Conservation (phyloP, 441 rosid genomes). For the Flueggea neowawraea region DNA sequence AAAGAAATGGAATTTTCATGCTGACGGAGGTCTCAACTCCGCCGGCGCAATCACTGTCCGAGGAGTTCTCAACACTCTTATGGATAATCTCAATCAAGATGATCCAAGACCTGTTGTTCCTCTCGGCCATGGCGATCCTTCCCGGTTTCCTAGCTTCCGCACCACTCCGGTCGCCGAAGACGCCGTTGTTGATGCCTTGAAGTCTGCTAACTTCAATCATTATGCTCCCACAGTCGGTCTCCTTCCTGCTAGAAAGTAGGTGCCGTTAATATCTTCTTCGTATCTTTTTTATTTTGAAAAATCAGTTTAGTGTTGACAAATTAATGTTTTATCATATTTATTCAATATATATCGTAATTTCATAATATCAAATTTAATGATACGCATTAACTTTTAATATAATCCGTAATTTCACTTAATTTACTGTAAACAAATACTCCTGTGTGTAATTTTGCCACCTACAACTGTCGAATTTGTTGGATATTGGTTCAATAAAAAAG, state of each 20-base stretch:
- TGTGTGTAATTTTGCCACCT: too few species aligned
- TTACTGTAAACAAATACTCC: too few species aligned
- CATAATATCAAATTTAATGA: too few species aligned
- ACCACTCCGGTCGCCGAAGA: slow-evolving; percentile 49
- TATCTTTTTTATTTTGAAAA: too few species aligned
- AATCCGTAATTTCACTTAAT: too few species aligned
- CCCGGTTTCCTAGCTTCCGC: slow-evolving; percentile 54
- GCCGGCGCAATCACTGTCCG: slow-evolving; percentile 23
- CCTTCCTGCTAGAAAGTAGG: slow-evolving; percentile 24
- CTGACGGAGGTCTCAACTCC: slow-evolving; percentile 11
- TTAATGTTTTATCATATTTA: too few species aligned
- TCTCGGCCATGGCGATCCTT: slow-evolving; percentile 82
- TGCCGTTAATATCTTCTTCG: neutral
- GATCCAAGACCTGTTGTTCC: slow-evolving; percentile 28
- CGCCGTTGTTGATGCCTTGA: slow-evolving; percentile 48
- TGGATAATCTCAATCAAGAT: slow-evolving; percentile 20
- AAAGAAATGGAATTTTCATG: slow-evolving; percentile 17
- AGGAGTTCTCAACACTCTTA: slow-evolving; percentile 20
- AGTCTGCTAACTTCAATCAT: slow-evolving; percentile 47
- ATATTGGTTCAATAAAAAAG: too few species aligned
- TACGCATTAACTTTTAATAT: too few species aligned
- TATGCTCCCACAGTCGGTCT: slow-evolving; percentile 42
- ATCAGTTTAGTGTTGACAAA: too few species aligned
- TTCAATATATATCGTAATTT: too few species aligned
- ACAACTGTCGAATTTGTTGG: too few species aligned